Base-by-base conservation (phyloP, 1,284 basidiomycete genomes). In the Bondarzewia mesenterica region DNA sequence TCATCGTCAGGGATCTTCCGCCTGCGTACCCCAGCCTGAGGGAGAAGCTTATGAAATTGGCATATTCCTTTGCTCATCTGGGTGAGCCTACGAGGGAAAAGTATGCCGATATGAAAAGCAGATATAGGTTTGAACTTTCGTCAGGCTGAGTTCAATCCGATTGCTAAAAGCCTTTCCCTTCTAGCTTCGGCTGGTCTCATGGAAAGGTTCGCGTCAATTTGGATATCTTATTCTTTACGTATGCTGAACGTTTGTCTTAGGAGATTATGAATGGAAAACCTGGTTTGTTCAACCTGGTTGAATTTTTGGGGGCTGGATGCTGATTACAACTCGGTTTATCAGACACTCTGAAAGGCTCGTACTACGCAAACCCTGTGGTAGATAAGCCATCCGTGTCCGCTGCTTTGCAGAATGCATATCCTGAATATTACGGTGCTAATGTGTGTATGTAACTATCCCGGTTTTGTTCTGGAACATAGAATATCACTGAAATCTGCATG, bases 251-350 rank as follows among this genome's bases (percentile, higher is more conserved):
- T 32, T 32, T 32, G 12, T 32, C 2, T 15, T 50, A 88, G 83
- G 93, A 96, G 74, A 81, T 93, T 36, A 95, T 95, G 92, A 95
- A 95, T 58, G 92, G 92, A 23, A 85, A 80, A 59, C 88, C 85
- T 57, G 77, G 89, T 86, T 56, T 56, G 59, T 48, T 16, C 20
- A 7, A 44, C 16, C 21, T 14, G 15, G 35, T 20, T 20, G 15
- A 16, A 32, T 18, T 22, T 5, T 14, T 7, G 20, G 8, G 40
- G 5, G 15, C 50, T 2, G 20, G 48, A 38, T 41, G 35, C 22
- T 12, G 16, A 21, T 48, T 5, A 18, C 16, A 14, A 27, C 20
- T 10, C 15, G 16, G 16, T 1, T 21, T 21, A 46, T 23, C 47
- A 84, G 93, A 95, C 64, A 73, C 75, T 1, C 71, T 93, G 53